Percentiles rank a stretch among this genome's conserved stretches.
phyloP scores from a whole-genome alignment of 1,284 basidiomycete species.

The Tilletia indica region DNA sequence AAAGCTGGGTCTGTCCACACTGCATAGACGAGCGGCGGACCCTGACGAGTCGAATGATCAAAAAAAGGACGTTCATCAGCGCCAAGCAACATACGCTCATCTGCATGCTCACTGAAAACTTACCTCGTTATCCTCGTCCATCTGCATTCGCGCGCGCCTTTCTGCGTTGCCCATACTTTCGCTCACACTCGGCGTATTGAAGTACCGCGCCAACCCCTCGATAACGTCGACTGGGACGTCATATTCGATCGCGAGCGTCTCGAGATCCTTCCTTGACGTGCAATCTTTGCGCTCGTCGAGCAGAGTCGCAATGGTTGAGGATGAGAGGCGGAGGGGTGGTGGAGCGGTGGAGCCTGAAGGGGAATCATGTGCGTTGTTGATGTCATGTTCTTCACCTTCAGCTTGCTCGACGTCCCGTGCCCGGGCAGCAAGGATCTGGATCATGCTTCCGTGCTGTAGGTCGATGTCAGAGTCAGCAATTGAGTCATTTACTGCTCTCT shows the following conservation, averaged over 20 bases:
- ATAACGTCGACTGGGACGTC: constrained; percentile 32
- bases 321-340: constrained; percentile 24
- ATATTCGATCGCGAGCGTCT: constrained; percentile 34
- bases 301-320: constrained; percentile 30
- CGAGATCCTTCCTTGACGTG: constrained; percentile 31
- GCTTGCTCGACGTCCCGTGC: background rate
- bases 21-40: constrained; percentile 12
- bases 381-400: constrained; percentile 8
- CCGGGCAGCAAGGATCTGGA: constrained; percentile 36
- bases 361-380: constrained; percentile 20
- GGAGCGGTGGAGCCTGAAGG: background rate
- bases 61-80: background rate
- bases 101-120: background rate
- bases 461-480: background rate
- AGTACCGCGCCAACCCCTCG: constrained; percentile 29
- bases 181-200: constrained; percentile 39
- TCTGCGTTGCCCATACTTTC: constrained; percentile 20
- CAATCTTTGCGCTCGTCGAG: constrained; percentile 40
- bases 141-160: background rate
- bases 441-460: constrained; percentile 35
- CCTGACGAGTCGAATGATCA: background rate
- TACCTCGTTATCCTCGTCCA: background rate
- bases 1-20: constrained; percentile 12
- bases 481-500: background rate
- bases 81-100: background rate